Conservation (phyloP, 2,329 filamentous ascomycete genomes). For the Cryphonectria radicalis region DNA sequence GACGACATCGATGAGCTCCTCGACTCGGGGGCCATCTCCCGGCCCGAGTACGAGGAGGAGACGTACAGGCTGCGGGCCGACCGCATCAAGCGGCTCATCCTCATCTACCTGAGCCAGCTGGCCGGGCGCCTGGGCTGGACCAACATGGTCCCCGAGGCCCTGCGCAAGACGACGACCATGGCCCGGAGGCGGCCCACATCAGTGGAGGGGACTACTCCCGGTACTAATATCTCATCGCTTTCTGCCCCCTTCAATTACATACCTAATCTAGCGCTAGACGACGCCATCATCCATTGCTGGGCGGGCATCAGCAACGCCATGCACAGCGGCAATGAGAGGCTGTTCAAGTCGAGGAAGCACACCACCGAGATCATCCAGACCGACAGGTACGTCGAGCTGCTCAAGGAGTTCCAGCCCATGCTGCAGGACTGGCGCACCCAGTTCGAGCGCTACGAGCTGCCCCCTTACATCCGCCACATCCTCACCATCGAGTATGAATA, state of each 20-base stretch:
- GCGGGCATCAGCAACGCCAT: conserved; percentile 90
- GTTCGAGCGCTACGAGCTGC: conserved; percentile 76
- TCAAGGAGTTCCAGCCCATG: conserved; percentile 81
- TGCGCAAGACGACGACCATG: conserved; percentile 58
- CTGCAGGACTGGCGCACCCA: conserved; percentile 79
- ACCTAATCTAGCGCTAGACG: conserved; percentile 67
- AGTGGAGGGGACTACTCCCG: conserved; percentile 61
- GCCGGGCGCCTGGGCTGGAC: conserved; percentile 90
- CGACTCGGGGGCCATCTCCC: conserved; percentile 60
- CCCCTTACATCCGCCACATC: conserved; percentile 72
- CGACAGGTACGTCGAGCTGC: conserved; percentile 78
- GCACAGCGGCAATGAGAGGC: conserved; percentile 84
- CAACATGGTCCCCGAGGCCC: conserved; percentile 81
- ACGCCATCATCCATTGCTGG: conserved; percentile 85
- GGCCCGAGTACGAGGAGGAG: conserved; percentile 74
- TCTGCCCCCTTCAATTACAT: conserved; percentile 68
- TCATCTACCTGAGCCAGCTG: conserved; percentile 93
- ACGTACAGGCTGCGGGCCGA: conserved; percentile 76
- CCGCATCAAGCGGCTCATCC: conserved; percentile 82
- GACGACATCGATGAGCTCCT: conserved; percentile 80
- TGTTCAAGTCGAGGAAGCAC: conserved; percentile 86
- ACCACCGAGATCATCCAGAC: conserved; percentile 88
- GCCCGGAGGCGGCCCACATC: conserved; percentile 45
- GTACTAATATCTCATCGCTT: conserved; percentile 59
- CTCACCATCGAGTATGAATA: conserved; percentile 95